Base-by-base conservation (phyloP, 2,329 filamentous ascomycete genomes). In the Aspergillus unguis region DNA sequence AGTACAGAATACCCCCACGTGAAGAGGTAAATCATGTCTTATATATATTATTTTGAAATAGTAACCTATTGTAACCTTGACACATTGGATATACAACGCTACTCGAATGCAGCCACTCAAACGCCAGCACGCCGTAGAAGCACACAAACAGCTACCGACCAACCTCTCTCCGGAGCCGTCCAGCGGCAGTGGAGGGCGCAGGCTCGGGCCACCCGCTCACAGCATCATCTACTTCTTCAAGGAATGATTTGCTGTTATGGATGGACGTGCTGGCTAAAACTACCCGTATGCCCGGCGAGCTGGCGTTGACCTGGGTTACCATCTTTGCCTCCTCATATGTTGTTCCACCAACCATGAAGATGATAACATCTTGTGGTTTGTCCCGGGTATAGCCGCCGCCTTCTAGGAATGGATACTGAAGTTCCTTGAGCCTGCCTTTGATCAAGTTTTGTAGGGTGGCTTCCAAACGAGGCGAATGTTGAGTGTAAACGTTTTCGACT, bases 301-400 rank as follows among this genome's bases (percentile, higher is more conserved):
- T 90, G 17, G 91, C 91, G 73, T 99, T 99, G 54, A 99, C 85
- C 61, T 92, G 85, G n/a, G 94, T 90, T 36, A 97, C 85, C 80
- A 90, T 91, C 76, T 96, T 96, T 5, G 94, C 92, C 71, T 99
- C 94, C 71, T 99, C 94, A 65, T 96, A 99, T 0, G 94, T 99
- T 17, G 87, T 85, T 2, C 94, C 94, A 5, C 94, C 94, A 26
- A 96, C 80, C 66, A 99, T 92, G 67, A 99, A 99, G 6, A 99
- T 83, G 40, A 99, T 83, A 37, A 99, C 88, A 68, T 99, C 95
- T 69, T 99, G 94, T 3, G 94, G 94, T 70, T 97, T 97, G 66
- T 99, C 95, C 57, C 87, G 84, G 8, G 91, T 96, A 9, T 88
- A 84, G 2, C 88, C 88, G 11, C 88, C 87, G 5, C 90, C 90